A percentile compares a stretch with the other conserved stretches of the same genome.
Evolutionary conservation across 805 yeast genomes (phyloP).

Genomic region (Pichia heedii): DNA sequence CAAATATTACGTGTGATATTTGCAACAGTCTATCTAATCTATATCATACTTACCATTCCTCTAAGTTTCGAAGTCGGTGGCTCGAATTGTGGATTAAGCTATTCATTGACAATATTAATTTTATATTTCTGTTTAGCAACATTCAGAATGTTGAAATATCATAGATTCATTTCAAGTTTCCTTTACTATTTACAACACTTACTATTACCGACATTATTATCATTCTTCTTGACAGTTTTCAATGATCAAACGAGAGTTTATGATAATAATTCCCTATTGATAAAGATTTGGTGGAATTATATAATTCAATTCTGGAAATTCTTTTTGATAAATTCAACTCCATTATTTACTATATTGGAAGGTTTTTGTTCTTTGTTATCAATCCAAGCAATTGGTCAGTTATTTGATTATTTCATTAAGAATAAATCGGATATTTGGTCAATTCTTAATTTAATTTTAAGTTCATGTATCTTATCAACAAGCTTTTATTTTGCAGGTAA

Average conservation of each 20-base stretch:
- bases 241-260: slow-evolving; percentile 14
- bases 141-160: slow-evolving; percentile 45
- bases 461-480: slow-evolving; percentile 68
- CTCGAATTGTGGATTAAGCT: slow-evolving; percentile 78
- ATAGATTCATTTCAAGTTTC: slow-evolving; percentile 35
- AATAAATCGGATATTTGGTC: slow-evolving; percentile 70
- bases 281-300: slow-evolving; percentile 27
- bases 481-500: slow-evolving; percentile 73
- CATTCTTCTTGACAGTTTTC: slow-evolving; percentile 54
- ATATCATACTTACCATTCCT: slow-evolving; percentile 77
- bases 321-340: slow-evolving; percentile 71
- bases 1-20: slow-evolving; percentile 29
- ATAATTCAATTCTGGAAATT: slow-evolving; percentile 62
- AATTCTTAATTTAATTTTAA: slow-evolving; percentile 57
- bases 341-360: slow-evolving; percentile 80
- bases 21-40: slow-evolving; percentile 52
- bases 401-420: slow-evolving; percentile 57
- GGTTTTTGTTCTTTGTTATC: slow-evolving; percentile 87
- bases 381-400: slow-evolving; percentile 89
- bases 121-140: slow-evolving; percentile 69
- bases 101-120: slow-evolving; percentile 61
- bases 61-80: slow-evolving; percentile 94
- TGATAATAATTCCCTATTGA: slow-evolving; percentile 9
- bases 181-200: slow-evolving; percentile 77
- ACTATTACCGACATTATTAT: slow-evolving; percentile 70